These are phyloP conservation scores for Suhomyces guaymorum DNA, from an alignment of 1,139 yeast genomes.

Conservation along the genomic window DNA sequence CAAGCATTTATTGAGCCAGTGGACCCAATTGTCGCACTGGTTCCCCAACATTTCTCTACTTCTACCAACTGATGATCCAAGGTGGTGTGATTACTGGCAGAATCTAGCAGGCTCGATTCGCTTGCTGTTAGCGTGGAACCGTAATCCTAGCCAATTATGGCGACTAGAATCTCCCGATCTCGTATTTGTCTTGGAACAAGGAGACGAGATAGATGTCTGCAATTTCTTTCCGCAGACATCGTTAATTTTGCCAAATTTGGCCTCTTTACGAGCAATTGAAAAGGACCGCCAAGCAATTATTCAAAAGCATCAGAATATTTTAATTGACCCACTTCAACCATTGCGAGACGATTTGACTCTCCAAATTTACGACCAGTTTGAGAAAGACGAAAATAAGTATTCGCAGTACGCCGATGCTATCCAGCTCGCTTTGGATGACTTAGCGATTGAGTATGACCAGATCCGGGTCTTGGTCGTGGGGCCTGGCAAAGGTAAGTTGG, in stretches of 20 bases:
- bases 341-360: conserved; percentile 55
- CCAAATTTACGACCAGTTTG: conserved; percentile 66
- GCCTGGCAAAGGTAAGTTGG: conserved; percentile 84
- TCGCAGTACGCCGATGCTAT: conserved; percentile 68
- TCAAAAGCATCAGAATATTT: conserved; percentile 7
- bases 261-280: background rate
- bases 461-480: conserved; percentile 64
- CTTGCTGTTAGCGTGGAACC: conserved; percentile 3
- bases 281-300: background rate
- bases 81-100: conserved; percentile 3
- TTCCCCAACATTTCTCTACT: too few species aligned
- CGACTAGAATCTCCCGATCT: conserved; percentile 3
- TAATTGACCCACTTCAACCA: conserved; percentile 68
- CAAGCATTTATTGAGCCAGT: too few species aligned
- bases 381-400: conserved; percentile 68
- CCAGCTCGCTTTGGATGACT: conserved; percentile 49
- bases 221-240: conserved; percentile 1
- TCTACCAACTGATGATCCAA: conserved; percentile 1
- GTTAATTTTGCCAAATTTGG: background rate
- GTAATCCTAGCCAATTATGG: conserved; percentile 1
- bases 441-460: conserved; percentile 6
- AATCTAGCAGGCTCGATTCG: background rate
- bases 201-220: background rate
- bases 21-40: too few species aligned
- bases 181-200: background rate